Conservation (phyloP, 140 eudicot species). For the Oenanthe javanica region DNA sequence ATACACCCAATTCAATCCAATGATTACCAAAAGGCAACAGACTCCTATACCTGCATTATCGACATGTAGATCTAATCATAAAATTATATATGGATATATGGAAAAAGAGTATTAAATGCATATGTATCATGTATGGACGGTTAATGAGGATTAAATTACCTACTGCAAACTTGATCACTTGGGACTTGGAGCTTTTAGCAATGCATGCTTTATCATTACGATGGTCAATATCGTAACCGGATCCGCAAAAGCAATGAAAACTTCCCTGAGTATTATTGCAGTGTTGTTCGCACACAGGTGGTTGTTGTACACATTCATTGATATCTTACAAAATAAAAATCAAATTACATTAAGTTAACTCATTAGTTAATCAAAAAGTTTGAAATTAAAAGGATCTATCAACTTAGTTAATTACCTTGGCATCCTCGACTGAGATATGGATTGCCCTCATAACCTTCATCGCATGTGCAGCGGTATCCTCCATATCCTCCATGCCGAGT, state of each 20-base stretch:
- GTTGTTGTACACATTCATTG: not conserved
- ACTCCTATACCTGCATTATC: no score
- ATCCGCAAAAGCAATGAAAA: conserved; percentile 30
- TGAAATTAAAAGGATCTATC: not conserved
- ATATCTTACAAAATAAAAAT: no score
- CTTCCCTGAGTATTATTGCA: conserved; percentile 33
- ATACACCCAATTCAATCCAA: no score
- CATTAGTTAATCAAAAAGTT: not conserved
- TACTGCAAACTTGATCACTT: no score
- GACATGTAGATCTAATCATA: no score
- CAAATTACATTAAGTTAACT: conserved; percentile 10
- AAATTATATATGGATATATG: no score
- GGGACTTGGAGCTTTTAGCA: not conserved
- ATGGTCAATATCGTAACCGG: conserved; percentile 15
- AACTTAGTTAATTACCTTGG: conserved; percentile 17
- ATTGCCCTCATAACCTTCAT: conserved; percentile 43
- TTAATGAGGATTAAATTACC: not conserved
- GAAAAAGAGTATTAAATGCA: no score
- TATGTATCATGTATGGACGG: no score
- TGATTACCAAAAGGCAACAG: no score
- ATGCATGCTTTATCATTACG: conserved; percentile 29
- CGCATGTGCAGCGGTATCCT: conserved; percentile 41
- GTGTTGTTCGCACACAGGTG: conserved; percentile 16
- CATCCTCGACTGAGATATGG: conserved; percentile 51
- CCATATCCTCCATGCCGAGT: not conserved